Conservation (phyloP, 768 basidiomycete genomes). For the Polyporus arcularius region DNA sequence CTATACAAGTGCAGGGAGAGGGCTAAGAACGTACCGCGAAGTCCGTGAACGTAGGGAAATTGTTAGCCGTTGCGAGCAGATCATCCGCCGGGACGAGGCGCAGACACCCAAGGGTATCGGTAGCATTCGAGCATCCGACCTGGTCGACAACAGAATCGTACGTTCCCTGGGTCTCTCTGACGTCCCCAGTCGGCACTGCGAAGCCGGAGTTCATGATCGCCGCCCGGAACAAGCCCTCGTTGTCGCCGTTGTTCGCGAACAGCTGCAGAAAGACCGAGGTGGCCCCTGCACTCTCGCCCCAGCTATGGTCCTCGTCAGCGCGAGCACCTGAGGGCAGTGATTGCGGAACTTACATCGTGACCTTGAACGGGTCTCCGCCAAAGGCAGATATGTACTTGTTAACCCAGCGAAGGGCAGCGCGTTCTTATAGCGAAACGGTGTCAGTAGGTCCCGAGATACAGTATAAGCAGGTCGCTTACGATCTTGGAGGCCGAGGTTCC, state of each 20-base stretch:
- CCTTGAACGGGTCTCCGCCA: conserved; percentile 45
- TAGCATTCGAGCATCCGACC: too few species aligned
- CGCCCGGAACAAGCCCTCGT: conserved; percentile 25
- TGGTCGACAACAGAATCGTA: conserved; percentile 38
- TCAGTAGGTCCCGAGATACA: too few species aligned
- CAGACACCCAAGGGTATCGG: too few species aligned
- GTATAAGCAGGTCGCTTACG: conserved; percentile 18
- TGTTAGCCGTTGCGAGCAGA: conserved; percentile 35
- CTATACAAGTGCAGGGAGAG: too few species aligned
- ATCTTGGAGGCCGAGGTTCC: conserved; percentile 53
- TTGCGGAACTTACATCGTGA: conserved; percentile 36
- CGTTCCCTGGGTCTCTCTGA: conserved; percentile 30
- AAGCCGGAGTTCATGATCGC: conserved; percentile 39
- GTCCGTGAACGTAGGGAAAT: conserved; percentile 30
- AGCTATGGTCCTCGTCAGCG: too few species aligned
- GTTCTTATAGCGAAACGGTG: conserved; percentile 20
- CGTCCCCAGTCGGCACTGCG: conserved; percentile 10
- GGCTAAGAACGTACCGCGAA: conserved; percentile 19
- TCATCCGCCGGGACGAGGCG: not conserved
- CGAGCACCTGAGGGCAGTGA: too few species aligned
- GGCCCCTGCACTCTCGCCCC: conserved; percentile 41
- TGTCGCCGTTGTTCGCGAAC: conserved; percentile 23
- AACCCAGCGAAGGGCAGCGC: conserved; percentile 44
- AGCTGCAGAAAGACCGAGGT: conserved; percentile 31
- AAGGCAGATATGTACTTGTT: conserved; percentile 38